Conservation (phyloP, 2,329 filamentous ascomycete genomes). For the Cercospora citrullina region DNA sequence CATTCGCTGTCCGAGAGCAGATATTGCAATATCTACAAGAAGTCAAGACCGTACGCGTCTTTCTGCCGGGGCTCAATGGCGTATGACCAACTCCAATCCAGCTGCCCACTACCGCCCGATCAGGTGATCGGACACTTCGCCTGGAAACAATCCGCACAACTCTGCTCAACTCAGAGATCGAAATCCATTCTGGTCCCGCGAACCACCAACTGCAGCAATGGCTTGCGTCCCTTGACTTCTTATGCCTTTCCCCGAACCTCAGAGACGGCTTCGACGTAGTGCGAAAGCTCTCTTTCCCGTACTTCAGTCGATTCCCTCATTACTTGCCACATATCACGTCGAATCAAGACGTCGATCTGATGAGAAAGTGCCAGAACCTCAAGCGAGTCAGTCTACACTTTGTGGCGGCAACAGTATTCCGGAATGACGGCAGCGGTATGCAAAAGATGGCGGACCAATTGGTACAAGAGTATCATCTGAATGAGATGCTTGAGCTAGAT, state of each 20-base stretch:
- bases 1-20: not conserved
- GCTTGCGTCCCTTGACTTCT: not conserved
- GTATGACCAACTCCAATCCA: not conserved
- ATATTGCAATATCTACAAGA: not conserved
- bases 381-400: not conserved
- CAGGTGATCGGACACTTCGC: not conserved
- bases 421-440: not conserved
- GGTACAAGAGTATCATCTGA: not conserved
- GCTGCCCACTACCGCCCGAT: not conserved
- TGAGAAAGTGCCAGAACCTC: not conserved
- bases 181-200: too few species aligned
- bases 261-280: not conserved
- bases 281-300: not conserved
- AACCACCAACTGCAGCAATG: too few species aligned
- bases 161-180: too few species aligned
- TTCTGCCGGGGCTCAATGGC: not conserved
- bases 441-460: not conserved
- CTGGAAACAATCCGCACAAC: not conserved
- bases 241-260: not conserved
- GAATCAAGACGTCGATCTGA: constrained; percentile 23
- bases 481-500: not conserved
- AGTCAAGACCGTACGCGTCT: not conserved
- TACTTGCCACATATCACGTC: not conserved
- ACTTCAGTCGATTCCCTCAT: not conserved
- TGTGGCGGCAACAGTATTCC: not conserved